Evolutionary conservation across 2,329 filamentous ascomycete genomes (phyloP), one percentile per base, ranked within the genome.

Genomic region (Exophiala viscosa): DNA sequence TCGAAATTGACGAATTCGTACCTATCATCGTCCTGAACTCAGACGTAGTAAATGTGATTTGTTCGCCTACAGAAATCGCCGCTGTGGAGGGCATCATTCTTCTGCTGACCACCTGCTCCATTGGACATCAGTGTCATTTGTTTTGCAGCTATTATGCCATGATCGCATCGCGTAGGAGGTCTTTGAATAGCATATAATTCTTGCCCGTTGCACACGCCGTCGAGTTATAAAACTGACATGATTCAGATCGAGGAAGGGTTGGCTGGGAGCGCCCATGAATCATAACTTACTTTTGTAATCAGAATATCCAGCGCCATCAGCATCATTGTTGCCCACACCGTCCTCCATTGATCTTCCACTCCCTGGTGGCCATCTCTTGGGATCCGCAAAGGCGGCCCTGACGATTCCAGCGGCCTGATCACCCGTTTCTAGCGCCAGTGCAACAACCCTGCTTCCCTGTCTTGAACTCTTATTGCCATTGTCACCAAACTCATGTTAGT

Each of bases 1-100:
- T 58, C 45, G 49, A 42, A 48, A 54, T 53, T 50, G 39, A 47
- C 41, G 10, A 18, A 38, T 28, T 48, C 15, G 41, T 55, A 48
- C 56, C 56, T 58, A 58, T 58, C 56, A 58, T 43, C 49, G 32
- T 3, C 48, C 14, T 38, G 52, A 48, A 33, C 14, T 15, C 40
- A 13, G 13, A 32, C 38, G 35, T 50, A 40, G 43, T 39, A 43
- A 42, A 20, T 17, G 18, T 53, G 48, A 58, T 58, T 58, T 55
- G 56, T 36, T 45, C 36, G 40, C 5, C 45, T 45, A 52, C 32
- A 39, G 46, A 46, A 45, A 48, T 50, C 34, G 34, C 39, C 20
- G 35, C 45, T 33, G 40, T 35, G n/a, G 42, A 17, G 31, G 15
- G 34, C 50, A 50, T 50, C 54, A 46, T 46, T 31, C 13, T 40